Percentiles rank a stretch among this genome's conserved stretches.
phyloP scores from a whole-genome alignment of 345 rosid species.

The Boechera retrofracta region DNA sequence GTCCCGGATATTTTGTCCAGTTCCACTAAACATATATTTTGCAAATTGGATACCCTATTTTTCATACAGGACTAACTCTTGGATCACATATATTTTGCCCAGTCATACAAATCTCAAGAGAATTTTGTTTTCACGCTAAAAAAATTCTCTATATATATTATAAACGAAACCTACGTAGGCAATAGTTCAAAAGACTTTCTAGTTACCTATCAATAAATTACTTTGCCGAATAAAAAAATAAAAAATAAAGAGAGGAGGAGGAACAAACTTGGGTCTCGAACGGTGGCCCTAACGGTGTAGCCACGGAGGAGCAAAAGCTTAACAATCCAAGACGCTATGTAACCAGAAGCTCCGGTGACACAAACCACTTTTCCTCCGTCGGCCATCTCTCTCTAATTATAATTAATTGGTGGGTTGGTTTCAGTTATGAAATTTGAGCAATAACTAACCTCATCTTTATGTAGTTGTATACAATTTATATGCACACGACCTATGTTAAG shows the following conservation, averaged over 20 bases:
- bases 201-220: too few species aligned
- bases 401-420: neutral
- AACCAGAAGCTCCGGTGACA: slow-evolving; percentile 64
- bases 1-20: too few species aligned
- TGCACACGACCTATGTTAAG: neutral
- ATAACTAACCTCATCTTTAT: neutral
- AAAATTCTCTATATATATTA: too few species aligned
- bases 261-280: slow-evolving; percentile 54
- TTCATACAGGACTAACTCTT: neutral
- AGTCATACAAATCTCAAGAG: too few species aligned
- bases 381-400: slow-evolving; percentile 18
- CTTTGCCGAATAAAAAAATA: too few species aligned
- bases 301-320: slow-evolving; percentile 56
- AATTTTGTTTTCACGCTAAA: too few species aligned
- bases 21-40: too few species aligned
- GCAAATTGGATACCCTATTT: neutral
- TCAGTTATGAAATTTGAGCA: neutral
- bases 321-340: slow-evolving; percentile 58
- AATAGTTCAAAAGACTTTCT: too few species aligned
- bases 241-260: neutral
- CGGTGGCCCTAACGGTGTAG: slow-evolving; percentile 57
- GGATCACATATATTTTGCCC: neutral
- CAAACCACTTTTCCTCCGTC: slow-evolving; percentile 50
- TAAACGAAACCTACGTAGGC: too few species aligned
- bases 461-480: neutral